Percentiles rank a stretch among this genome's conserved stretches.
Evolutionary conservation across 106 monocot genomes (phyloP).

Genomic region (Amphibolis antarctica): DNA sequence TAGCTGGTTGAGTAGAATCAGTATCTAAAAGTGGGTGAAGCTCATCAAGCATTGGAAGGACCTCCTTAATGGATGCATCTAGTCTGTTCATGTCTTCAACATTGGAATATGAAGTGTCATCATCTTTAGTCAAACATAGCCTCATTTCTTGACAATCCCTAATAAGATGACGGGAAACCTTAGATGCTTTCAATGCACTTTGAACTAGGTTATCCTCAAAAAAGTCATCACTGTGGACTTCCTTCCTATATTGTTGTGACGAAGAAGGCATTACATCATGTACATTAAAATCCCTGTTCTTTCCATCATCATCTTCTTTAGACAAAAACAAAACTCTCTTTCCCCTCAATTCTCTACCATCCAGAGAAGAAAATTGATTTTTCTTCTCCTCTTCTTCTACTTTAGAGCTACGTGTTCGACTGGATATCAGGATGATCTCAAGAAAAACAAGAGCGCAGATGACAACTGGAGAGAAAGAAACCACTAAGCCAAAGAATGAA

Average conservation of each 20-base stretch:
- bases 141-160: slow-evolving; percentile 10
- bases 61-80: slow-evolving; percentile 28
- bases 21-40: slow-evolving; percentile 61
- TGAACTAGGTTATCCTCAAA: slow-evolving; percentile 2
- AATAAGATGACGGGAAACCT: slow-evolving; percentile 2
- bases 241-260: background rate
- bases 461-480: slow-evolving; percentile 35
- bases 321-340: slow-evolving; percentile 6
- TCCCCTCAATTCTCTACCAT: slow-evolving; percentile 3
- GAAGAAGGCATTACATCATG: background rate
- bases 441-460: slow-evolving; percentile 51
- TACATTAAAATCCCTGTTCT: slow-evolving; percentile 5
- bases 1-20: slow-evolving; percentile 21
- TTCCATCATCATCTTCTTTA: background rate
- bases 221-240: background rate
- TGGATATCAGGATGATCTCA: slow-evolving; percentile 37
- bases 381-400: slow-evolving; percentile 26
- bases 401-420: slow-evolving; percentile 19
- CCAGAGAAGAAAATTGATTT: slow-evolving; percentile 14
- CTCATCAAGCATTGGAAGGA: slow-evolving; percentile 56
- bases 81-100: slow-evolving; percentile 28
- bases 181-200: background rate
- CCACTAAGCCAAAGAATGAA: slow-evolving; percentile 33
- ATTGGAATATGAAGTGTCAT: slow-evolving; percentile 31
- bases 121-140: background rate